These are phyloP conservation scores for Senna siamea DNA, from an alignment of 306 rosid species.

Conservation along the genomic window DNA sequence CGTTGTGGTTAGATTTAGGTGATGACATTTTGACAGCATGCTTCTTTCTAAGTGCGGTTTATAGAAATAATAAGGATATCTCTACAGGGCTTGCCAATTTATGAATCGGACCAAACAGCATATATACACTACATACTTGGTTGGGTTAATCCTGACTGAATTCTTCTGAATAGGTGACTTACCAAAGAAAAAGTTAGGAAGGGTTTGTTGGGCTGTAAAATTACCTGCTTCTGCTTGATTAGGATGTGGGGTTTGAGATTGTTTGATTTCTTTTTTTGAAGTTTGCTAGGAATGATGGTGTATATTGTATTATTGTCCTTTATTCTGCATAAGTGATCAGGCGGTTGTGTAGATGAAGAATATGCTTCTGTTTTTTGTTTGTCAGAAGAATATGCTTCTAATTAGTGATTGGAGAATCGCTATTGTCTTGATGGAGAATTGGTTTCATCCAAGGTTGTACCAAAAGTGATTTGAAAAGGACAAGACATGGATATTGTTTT, in stretches of 20 bases:
- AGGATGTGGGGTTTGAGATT: conserved; percentile 56
- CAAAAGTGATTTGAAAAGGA: conserved; percentile 24
- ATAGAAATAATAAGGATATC: conserved; percentile 51
- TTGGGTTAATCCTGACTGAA: conserved; percentile 42
- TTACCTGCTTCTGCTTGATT: conserved; percentile 33
- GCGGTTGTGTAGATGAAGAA: conserved; percentile 43
- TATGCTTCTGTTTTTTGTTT: background rate
- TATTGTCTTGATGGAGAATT: conserved; percentile 35
- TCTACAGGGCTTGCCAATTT: conserved; percentile 38
- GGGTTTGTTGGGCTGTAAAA: conserved; percentile 49
- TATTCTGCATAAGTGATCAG: conserved; percentile 41
- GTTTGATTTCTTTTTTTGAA: conserved; percentile 61
- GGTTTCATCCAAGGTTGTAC: conserved; percentile 32
- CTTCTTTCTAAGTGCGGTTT: conserved; percentile 40
- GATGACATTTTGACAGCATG: conserved; percentile 38
- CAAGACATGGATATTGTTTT: conserved; percentile 14
- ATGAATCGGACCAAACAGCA: conserved; percentile 42
- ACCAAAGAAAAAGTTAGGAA: conserved; percentile 25
- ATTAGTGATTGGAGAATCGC: conserved; percentile 48
- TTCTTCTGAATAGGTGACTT: conserved; percentile 33
- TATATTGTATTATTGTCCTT: conserved; percentile 34
- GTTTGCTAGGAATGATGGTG: conserved; percentile 48
- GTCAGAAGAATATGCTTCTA: conserved; percentile 41
- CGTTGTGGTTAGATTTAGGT: conserved; percentile 68
- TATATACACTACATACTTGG: conserved; percentile 37